Conservation (phyloP, 73 alveolate species). For the Stentor coeruleus region DNA sequence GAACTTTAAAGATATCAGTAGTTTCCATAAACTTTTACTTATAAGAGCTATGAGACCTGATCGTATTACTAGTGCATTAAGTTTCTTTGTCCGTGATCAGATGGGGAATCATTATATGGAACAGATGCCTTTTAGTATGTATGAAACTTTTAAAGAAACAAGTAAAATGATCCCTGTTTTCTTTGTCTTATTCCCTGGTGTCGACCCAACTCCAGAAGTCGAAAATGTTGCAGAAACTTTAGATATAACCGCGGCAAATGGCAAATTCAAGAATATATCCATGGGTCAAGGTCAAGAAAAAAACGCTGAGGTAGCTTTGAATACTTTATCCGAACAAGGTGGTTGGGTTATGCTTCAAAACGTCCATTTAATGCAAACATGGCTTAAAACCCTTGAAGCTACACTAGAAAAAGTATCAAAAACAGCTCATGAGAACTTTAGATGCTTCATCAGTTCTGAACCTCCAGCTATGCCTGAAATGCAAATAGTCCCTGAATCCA, state of each 20-base stretch:
- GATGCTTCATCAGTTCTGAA: constrained; percentile 98
- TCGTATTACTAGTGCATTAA: constrained; percentile 96
- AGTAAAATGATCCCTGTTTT: constrained; percentile 90
- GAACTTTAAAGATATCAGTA: constrained; percentile 76
- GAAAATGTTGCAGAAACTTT: constrained; percentile 90
- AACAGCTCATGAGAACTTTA: constrained; percentile 89
- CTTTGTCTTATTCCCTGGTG: constrained; percentile 99
- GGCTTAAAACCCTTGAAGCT: constrained; percentile 75
- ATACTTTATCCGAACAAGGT: constrained; percentile 94
- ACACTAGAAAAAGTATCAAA: constrained; percentile 88
- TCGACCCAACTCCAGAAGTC: constrained; percentile 99
- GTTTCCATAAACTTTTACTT: constrained; percentile 96
- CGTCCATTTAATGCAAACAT: constrained; percentile 97
- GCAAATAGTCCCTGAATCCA: constrained; percentile 97
- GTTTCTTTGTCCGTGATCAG: constrained; percentile 78
- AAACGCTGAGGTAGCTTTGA: constrained; percentile 93
- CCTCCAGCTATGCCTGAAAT: constrained; percentile 97
- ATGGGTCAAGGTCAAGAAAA: constrained; percentile 99
- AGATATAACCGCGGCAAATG: constrained; percentile 84
- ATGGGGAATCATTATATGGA: constrained; percentile 94
- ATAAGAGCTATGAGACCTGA: constrained; percentile 99
- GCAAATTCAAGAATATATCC: constrained; percentile 95
- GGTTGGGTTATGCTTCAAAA: constrained; percentile 99
- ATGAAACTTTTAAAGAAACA: constrained; percentile 93
- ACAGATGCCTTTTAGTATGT: constrained; percentile 95